Conservation (phyloP, 2,329 filamentous ascomycete species). For the Botryosphaeria agaves region DNA sequence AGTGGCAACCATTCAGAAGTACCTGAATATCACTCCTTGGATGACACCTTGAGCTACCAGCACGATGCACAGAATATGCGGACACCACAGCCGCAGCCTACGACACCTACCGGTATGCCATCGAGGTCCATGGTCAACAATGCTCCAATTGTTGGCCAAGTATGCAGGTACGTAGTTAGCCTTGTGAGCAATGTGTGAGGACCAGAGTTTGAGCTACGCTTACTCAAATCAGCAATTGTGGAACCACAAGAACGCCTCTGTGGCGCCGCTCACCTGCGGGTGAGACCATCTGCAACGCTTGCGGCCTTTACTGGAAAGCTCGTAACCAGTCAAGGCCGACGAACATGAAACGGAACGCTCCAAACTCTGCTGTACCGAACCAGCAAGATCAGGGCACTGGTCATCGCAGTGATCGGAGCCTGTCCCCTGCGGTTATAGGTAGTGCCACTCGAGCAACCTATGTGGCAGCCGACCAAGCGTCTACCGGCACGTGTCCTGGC, state of each 20-base stretch:
- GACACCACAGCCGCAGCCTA: background rate
- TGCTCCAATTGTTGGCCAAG: conserved; percentile 38
- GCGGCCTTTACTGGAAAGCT: conserved; percentile 85
- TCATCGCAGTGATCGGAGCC: conserved; percentile 19
- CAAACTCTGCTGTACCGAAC: conserved; percentile 10
- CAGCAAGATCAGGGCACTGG: conserved; percentile 23
- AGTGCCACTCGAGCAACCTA: conserved; percentile 43
- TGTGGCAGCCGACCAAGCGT: conserved; percentile 56
- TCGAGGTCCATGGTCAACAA: conserved; percentile 10
- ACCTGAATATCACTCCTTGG: background rate
- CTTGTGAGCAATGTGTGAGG: background rate
- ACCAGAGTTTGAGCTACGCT: conserved; percentile 2
- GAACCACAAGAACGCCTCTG: conserved; percentile 79
- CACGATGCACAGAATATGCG: conserved; percentile 5
- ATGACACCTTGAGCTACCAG: conserved; percentile 6
- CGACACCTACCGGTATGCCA: conserved; percentile 3
- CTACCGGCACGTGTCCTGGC: conserved; percentile 81
- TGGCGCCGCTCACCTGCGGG: conserved; percentile 90
- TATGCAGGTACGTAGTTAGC: conserved; percentile 45
- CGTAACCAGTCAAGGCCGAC: conserved; percentile 82
- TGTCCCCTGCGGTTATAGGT: conserved; percentile 19
- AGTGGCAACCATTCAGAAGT: background rate
- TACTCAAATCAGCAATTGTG: conserved; percentile 57
- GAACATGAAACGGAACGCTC: conserved; percentile 64
- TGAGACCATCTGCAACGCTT: conserved; percentile 94